Percentiles rank a stretch among this genome's conserved stretches.
phyloP scores from a whole-genome alignment of 1,139 yeast genomes.

The Geotrichum australiense region DNA sequence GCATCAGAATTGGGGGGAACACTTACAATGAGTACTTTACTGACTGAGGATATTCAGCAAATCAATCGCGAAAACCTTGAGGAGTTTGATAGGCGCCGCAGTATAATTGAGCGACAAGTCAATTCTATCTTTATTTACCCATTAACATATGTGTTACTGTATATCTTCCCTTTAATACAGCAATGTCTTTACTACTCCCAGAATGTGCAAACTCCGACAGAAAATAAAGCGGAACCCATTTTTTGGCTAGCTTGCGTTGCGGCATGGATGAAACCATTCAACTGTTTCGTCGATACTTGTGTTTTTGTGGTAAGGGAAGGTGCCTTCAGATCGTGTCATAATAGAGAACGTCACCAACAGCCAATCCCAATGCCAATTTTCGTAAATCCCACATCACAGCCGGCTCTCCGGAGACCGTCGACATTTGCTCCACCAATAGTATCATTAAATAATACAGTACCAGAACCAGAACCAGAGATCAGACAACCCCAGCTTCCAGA shows the following conservation, averaged over 20 bases:
- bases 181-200: slow-evolving; percentile 51
- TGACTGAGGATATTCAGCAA: slow-evolving; percentile 19
- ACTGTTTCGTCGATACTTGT: slow-evolving; percentile 67
- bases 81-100: slow-evolving; percentile 53
- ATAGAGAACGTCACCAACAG: background rate
- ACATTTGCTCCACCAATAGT: background rate
- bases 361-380: slow-evolving; percentile 1
- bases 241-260: slow-evolving; percentile 62
- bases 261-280: slow-evolving; percentile 73
- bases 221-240: slow-evolving; percentile 31
- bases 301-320: slow-evolving; percentile 72
- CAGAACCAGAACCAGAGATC: background rate
- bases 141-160: slow-evolving; percentile 65
- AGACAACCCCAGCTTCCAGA: background rate
- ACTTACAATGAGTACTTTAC: slow-evolving; percentile 1
- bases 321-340: background rate
- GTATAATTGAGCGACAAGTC: slow-evolving; percentile 68
- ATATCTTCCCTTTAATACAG: slow-evolving; percentile 79
- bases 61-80: slow-evolving; percentile 55
- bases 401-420: background rate
- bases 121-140: slow-evolving; percentile 79
- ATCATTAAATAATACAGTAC: background rate
- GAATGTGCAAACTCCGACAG: slow-evolving; percentile 25
- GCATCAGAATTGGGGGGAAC: background rate
- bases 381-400: background rate